A percentile compares a stretch with the other conserved stretches of the same genome.
Conservation (phyloP, 345 rosid species). For the Bretschneidera sinensis region DNA sequence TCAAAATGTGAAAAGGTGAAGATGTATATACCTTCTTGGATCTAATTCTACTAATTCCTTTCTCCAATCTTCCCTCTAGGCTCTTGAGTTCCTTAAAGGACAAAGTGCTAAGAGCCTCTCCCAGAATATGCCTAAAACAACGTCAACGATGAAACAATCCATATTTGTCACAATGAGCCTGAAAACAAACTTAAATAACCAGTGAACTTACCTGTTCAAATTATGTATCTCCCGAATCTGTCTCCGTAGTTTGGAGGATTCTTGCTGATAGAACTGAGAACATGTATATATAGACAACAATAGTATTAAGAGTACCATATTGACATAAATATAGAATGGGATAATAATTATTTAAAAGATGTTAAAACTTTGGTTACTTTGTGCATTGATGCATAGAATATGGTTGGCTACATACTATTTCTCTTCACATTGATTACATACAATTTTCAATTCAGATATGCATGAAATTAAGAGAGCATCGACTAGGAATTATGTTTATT, state of each 20-base stretch:
- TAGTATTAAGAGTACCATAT: neutral
- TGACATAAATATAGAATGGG: neutral
- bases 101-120: constrained; percentile 68
- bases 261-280: constrained; percentile 83
- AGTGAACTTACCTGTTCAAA: constrained; percentile 46
- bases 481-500: too few relatives aligned
- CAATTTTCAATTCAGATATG: too few relatives aligned
- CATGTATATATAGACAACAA: too few relatives aligned
- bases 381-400: too few relatives aligned
- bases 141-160: neutral
- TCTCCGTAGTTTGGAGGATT: constrained; percentile 68
- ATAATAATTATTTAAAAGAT: too few relatives aligned
- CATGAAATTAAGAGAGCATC: too few relatives aligned
- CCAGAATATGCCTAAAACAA: constrained; percentile 59
- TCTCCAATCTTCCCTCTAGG: constrained; percentile 70
- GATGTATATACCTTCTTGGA: constrained; percentile 63
- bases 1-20: neutral
- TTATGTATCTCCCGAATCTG: constrained; percentile 75
- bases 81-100: constrained; percentile 70
- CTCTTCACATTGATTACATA: too few relatives aligned
- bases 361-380: too few relatives aligned
- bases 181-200: neutral
- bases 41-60: constrained; percentile 75
- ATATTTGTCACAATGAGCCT: neutral
- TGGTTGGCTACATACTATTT: too few relatives aligned